Evolutionary conservation across 495 filamentous ascomycete species (phyloP), one percentile per base, ranked within the genome.

Genomic region (Penicillium tannophilum): DNA sequence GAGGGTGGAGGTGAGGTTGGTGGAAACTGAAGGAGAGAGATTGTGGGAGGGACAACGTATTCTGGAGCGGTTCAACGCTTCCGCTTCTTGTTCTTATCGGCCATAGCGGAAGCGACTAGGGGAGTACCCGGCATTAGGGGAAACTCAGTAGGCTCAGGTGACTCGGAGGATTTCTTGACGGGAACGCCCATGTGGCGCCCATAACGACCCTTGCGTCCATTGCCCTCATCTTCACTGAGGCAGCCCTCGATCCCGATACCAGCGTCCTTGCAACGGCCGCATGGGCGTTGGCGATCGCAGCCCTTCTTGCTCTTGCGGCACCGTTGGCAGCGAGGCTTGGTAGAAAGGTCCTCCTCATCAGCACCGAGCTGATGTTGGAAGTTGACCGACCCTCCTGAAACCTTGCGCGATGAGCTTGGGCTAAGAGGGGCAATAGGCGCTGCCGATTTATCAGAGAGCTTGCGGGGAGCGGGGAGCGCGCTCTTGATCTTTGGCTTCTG

Each of bases 221-320:
- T 97, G 36, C 89, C 90, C 70, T 98, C 94, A 59, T 98, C 95
- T 72, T 98, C 94, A 73, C 92, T 96, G 71, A 98, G 84, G 71
- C 94, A 98, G 49, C 90, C 88, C 42, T 98, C 93, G 53, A 91
- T 84, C 49, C 90, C 87, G 65, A 98, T 89, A 14, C 94, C 94
- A 26, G 95, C 94, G 76, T 98, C 94, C 69, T 91, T 90, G 85
- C 94, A 98, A 59, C 94, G 84, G 39, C 90, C 90, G 67, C 94
- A 98, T 11, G 94, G 94, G 42, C 94, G 87, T 67, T 97, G 92
- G 54, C 94, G 87, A 79, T 98, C 95, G 69, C 94, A 98, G 6
- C 94, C 94, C 76, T 98, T 98, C 82, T 98, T 98, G 72, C 93
- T 97, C 84, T 98, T 98, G 60, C 94, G 88, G 79, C 94, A 98